A percentile compares a stretch with the other conserved stretches of the same genome.
Conservation (phyloP, 2,329 filamentous ascomycete genomes). For the Cercospora sp. region DNA sequence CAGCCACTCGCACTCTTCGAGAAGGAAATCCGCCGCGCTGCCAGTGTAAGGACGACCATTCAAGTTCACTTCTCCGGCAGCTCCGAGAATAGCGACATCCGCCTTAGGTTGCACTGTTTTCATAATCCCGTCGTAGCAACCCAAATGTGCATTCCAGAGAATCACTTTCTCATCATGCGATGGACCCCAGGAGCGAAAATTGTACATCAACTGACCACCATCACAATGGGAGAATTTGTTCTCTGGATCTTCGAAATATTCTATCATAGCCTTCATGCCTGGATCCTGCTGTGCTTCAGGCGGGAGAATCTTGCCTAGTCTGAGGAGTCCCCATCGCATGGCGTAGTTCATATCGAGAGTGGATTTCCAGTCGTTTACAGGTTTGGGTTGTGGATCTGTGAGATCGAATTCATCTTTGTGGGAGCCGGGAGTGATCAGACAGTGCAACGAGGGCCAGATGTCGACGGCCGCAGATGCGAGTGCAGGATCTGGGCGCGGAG, state of each 20-base stretch:
- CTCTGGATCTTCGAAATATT: neutral
- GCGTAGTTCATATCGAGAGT: neutral
- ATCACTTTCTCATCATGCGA: neutral
- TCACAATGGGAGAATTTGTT: neutral
- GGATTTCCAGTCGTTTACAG: neutral
- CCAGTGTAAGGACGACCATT: neutral
- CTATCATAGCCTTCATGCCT: neutral
- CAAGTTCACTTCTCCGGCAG: neutral
- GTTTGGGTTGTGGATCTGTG: neutral
- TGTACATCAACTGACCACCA: neutral
- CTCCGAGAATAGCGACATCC: neutral
- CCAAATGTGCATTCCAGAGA: neutral
- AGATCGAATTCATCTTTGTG: neutral
- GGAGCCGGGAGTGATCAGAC: neutral
- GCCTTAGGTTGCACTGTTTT: neutral
- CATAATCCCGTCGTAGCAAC: neutral
- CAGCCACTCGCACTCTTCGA: neutral
- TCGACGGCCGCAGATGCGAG: neutral
- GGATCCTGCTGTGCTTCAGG: neutral
- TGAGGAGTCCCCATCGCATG: neutral
- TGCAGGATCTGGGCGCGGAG: neutral
- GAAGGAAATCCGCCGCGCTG: neutral
- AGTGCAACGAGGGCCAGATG: slow-evolving; percentile 2
- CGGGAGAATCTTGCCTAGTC: neutral
- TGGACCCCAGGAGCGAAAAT: neutral